Base-by-base conservation (phyloP, 2,329 filamentous ascomycete species). In the Penicillium hordei region DNA sequence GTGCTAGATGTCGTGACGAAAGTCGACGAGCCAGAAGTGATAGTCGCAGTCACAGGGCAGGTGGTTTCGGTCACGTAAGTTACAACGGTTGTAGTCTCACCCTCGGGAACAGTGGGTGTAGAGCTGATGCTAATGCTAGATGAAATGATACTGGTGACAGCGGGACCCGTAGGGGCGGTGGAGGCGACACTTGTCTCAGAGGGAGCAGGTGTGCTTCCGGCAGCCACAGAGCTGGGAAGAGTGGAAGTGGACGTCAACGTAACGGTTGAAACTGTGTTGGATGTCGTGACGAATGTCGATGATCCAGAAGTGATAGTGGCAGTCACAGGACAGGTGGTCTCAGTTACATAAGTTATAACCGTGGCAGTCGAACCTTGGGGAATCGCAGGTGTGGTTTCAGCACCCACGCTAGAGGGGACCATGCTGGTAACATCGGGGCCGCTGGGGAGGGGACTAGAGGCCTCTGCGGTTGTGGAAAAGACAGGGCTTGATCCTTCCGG, bases 1-100 rank as follows among this genome's bases (percentile, higher is more conserved):
- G 85, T 87, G 66, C 82, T 85, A 58, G 79, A 81, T 48, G 84
- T 69, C 25, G 82, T 74, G 49, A 85, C 69, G 10, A 79, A 82
- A 55, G 81, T 76, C 1, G 81, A 80, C 46, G 79, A 76, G 36
- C 82, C 69, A 2, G 76, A 78, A 46, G 80, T 76, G 40, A 68
- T 52, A 8, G 69, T 73, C 43, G 59, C 58, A 19, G 71, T 74
- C 2, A 74, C 68, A 10, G 72, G 72, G 56, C 66, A 73, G 25
- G 65, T 71, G 19, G 72, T 73, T 21, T 67, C 60, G 5, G 71
- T 75, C n/a, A 58, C 62, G 48, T 68, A 69, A 19, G 67, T 68
- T 23, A 71, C 58, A n/a, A 68, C 57, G 5, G 70, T 72, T 2
- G 66, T 63, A 19, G 66, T 69, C 3, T 59, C 36, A 55, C 8